Evolutionary conservation across 1,284 basidiomycete species (phyloP).

Genomic region (Ustilago sp.): DNA sequence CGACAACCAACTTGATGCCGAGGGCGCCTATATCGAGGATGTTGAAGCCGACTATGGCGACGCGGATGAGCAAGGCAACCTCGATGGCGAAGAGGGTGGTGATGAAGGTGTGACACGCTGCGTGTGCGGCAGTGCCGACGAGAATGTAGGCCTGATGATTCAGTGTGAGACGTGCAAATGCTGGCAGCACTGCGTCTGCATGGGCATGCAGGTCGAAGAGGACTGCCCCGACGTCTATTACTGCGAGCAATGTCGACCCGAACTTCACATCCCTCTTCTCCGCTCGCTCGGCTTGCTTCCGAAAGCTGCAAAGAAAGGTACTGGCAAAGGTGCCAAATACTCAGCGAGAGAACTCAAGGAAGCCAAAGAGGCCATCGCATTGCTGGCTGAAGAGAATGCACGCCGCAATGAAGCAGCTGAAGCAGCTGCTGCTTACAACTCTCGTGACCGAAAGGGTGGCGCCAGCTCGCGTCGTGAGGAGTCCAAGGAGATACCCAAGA

Average conservation of each 20-base stretch:
- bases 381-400: conserved; percentile 63
- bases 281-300: conserved; percentile 64
- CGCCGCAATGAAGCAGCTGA: conserved; percentile 53
- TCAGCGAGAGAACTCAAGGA: conserved; percentile 63
- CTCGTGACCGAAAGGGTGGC: conserved; percentile 40
- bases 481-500: conserved; percentile 43
- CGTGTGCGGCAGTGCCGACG: conserved; percentile 86
- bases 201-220: conserved; percentile 89
- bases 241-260: conserved; percentile 92
- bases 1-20: not conserved
- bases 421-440: conserved; percentile 28
- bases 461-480: conserved; percentile 19
- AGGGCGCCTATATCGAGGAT: conserved; percentile 19
- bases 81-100: conserved; percentile 73
- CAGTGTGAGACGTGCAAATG: conserved; percentile 96
- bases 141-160: conserved; percentile 82
- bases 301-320: conserved; percentile 56
- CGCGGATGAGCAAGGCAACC: conserved; percentile 36
- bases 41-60: conserved; percentile 31
- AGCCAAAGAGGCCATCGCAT: conserved; percentile 65
- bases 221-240: conserved; percentile 77
- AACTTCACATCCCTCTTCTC: conserved; percentile 75
- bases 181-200: conserved; percentile 98
- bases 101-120: conserved; percentile 90
- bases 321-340: conserved; percentile 49